Base-by-base conservation (phyloP, 768 basidiomycete genomes). In the Sporobolomyces pararoseus region DNA sequence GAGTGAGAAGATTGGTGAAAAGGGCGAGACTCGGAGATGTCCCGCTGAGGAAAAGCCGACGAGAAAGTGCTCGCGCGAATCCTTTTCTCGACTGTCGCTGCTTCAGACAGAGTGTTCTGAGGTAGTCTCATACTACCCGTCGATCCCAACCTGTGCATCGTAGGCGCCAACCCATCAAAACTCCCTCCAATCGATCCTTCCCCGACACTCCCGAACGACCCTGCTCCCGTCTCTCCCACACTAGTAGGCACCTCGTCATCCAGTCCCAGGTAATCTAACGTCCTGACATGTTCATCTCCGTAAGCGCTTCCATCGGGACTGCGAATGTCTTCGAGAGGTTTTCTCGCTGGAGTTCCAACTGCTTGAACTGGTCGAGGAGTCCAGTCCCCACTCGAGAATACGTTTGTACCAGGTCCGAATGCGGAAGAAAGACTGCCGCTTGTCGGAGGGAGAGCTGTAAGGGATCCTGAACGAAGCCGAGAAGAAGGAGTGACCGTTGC, bases 221-320 rank as follows among this genome's bases (percentile, higher is more conserved):
- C 29, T 39, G n/a, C 55, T 23, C 31, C 37, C 44, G 13, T 29
- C 29, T 32, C 59, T n/a, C 17, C 31, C 31, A 16, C 32, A 1
- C 51, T 25, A 35, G 49, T 29, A 17, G 73, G 66, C 35, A 83
- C 81, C 72, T 91, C 94, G 35, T 63, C 66, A 76, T 93, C 95
- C 76, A 98, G 84, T 51, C 95, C 95, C 58, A 98, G 89, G 80
- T 97, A 97, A 80, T 96, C 94, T 70, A 98, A 85, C 32, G 95
- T 97, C 77, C 92, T 91, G 52, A 93, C 89, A 76, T 92, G 89
- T 58, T 91, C 89, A 63, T 96, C 94, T 19, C 67, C 67, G 62
- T 73, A 69, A 49, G 65, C 57, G 35, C 70, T 71, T 23, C 51
- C 59, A 34, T 64, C 70, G 13, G 70, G 70, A 46, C 65, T 66